These are phyloP conservation scores for Hericium erinaceus DNA, from an alignment of 768 basidiomycete genomes.

Conservation along the genomic window DNA sequence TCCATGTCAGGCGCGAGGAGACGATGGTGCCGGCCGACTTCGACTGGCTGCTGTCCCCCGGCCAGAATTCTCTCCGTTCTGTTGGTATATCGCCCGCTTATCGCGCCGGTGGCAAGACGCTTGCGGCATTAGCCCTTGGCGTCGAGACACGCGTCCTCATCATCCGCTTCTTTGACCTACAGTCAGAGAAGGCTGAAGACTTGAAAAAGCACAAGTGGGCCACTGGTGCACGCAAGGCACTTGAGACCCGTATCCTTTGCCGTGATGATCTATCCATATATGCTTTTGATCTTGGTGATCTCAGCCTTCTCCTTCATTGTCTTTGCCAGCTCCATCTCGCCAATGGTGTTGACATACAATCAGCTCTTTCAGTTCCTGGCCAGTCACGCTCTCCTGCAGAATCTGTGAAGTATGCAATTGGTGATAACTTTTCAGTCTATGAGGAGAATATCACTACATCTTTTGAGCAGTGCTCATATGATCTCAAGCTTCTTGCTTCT, in stretches of 20 bases:
- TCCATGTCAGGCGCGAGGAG: conserved; percentile 15
- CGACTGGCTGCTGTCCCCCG: conserved; percentile 9
- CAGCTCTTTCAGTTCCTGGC: conserved; percentile 26
- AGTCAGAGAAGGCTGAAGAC: background rate
- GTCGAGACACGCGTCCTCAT: conserved; percentile 21
- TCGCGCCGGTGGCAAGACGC: conserved; percentile 25
- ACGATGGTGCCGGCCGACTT: conserved; percentile 14
- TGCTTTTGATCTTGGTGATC: conserved; percentile 44
- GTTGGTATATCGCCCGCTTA: conserved; percentile 48
- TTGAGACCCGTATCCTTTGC: conserved; percentile 37
- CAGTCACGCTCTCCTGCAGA: conserved; percentile 30
- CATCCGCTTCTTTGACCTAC: conserved; percentile 13
- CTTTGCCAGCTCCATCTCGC: conserved; percentile 34
- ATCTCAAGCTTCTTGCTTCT: background rate
- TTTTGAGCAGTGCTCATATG: conserved; percentile 15
- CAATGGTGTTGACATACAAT: conserved; percentile 52
- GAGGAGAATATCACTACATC: conserved; percentile 14
- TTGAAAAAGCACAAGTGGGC: background rate
- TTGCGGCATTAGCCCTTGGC: conserved; percentile 39
- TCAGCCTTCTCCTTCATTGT: conserved; percentile 39
- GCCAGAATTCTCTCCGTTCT: conserved; percentile 15
- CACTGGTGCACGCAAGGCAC: conserved; percentile 11
- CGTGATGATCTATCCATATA: conserved; percentile 34
- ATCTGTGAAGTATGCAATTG: conserved; percentile 27
- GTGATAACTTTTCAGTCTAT: conserved; percentile 9